Base-by-base conservation (phyloP, 129 eudicot species). In the Apium graveolens region DNA sequence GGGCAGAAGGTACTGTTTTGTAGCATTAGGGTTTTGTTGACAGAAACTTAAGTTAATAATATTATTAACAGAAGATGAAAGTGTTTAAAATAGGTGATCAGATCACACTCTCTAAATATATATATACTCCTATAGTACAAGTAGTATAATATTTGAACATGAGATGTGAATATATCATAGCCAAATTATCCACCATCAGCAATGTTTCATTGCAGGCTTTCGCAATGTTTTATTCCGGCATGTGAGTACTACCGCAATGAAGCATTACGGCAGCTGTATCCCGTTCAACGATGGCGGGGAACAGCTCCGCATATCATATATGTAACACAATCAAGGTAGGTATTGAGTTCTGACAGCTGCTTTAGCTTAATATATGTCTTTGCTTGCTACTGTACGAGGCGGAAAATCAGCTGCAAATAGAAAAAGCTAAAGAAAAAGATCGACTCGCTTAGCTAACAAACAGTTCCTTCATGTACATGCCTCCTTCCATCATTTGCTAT, bases 361-460 rank as follows among this genome's bases (percentile, higher is more conserved):
- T 65, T 27, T 65, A 13, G 71, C 39, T 31, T 31, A 65, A 65
- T 29, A 29, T 31, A n/a, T 57, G 11, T 42, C 34, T 45, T 72
- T 72, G 76, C 53, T 72, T 11, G 29, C 63, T 53, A 53, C 66
- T 57, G 32, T 72, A 42, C 76, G 0, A 72, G 76, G 49, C 76
- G 76, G 53, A 72, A 72, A 72, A 72, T 72, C 76, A 41, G 76
- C 76, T 24, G 53, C 53, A 57, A 57, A 57, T 57, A 57, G 31
- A 72, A 37, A 21, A 72, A 72, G 27, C 11, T 5, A 38, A 42
- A 72, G 9, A 41, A 72, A 42, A 6, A 27, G 35, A 41, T 10
- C 31, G 31, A 9, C 55, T 13, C 21, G 7, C 3, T 3, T 24
- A 55, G 12, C 65, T 55, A 41, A 71, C 45, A 39, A 20, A 42